phyloP scores from a whole-genome alignment of 805 yeast genomes.

The Candida broadrunensis region DNA sequence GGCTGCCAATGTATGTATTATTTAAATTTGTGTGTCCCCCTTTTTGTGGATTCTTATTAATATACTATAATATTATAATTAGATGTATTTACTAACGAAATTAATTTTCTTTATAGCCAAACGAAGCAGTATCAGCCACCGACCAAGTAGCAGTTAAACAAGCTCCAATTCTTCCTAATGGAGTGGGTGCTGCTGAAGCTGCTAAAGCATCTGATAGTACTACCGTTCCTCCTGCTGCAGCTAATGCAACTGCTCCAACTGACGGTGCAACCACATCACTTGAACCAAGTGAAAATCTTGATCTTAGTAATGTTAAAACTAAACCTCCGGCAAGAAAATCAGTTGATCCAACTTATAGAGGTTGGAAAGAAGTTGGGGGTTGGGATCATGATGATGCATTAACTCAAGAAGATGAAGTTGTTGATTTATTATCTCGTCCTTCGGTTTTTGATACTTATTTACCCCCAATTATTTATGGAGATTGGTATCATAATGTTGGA shows the following conservation, averaged over 20 bases:
- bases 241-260: not conserved
- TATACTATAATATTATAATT: no score
- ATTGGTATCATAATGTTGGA: constrained; percentile 93
- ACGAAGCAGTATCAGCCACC: constrained; percentile 30
- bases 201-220: not conserved
- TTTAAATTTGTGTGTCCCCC: no score
- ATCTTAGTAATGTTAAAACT: constrained; percentile 24
- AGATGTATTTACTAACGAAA: not conserved
- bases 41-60: no score
- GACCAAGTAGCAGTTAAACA: constrained; percentile 20
- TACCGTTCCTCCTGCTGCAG: not conserved
- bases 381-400: constrained; percentile 71
- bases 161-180: constrained; percentile 7
- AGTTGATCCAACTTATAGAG: constrained; percentile 69
- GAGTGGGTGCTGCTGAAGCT: not conserved
- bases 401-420: constrained; percentile 65
- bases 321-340: constrained; percentile 48
- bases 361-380: constrained; percentile 93
- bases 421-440: constrained; percentile 66
- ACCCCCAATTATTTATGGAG: constrained; percentile 80
- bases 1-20: no score
- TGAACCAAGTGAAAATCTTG: constrained; percentile 37
- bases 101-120: constrained; percentile 25
- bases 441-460: constrained; percentile 74
- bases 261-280: not conserved